These are phyloP conservation scores for Penicillium silybi DNA, from an alignment of 495 filamentous ascomycete species.

Conservation along the genomic window DNA sequence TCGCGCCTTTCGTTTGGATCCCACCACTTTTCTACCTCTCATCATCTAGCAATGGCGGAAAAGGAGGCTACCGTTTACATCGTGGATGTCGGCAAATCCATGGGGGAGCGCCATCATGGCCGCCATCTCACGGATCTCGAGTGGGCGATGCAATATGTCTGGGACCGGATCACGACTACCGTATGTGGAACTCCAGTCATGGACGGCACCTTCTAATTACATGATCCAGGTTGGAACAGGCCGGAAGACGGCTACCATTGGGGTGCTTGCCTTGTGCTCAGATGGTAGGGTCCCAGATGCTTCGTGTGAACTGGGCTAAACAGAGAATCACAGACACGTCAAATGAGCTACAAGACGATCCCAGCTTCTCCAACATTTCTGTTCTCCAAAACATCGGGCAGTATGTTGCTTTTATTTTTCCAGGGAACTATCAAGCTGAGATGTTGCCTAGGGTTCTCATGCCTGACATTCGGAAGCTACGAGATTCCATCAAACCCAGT, in stretches of 20 bases:
- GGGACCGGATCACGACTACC: constrained; percentile 88
- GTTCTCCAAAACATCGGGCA: constrained; percentile 69
- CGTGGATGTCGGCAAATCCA: constrained; percentile 79
- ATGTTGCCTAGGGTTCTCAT: constrained; percentile 55
- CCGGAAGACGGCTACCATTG: constrained; percentile 75
- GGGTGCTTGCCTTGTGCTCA: constrained; percentile 79
- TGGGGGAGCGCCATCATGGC: constrained; percentile 71
- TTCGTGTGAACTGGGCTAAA: neutral
- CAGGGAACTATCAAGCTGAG: neutral
- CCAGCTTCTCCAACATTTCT: constrained; percentile 73
- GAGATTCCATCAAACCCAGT: constrained; percentile 58
- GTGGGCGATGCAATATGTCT: constrained; percentile 88
- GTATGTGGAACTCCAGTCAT: constrained; percentile 31
- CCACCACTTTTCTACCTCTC: constrained; percentile 1
- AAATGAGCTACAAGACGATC: constrained; percentile 59
- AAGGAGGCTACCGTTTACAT: constrained; percentile 95
- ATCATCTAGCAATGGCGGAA: constrained; percentile 64
- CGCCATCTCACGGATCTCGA: constrained; percentile 78
- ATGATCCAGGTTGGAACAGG: constrained; percentile 64
- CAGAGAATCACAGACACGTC: constrained; percentile 50
- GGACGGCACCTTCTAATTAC: constrained; percentile 3
- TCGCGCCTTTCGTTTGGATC: constrained; percentile 7
- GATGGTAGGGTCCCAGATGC: constrained; percentile 46
- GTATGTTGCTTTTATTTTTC: constrained; percentile 29
- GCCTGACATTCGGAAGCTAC: constrained; percentile 61